Evolutionary conservation across 768 basidiomycete species (phyloP).

Genomic region (Pleurotus cornucopiae): DNA sequence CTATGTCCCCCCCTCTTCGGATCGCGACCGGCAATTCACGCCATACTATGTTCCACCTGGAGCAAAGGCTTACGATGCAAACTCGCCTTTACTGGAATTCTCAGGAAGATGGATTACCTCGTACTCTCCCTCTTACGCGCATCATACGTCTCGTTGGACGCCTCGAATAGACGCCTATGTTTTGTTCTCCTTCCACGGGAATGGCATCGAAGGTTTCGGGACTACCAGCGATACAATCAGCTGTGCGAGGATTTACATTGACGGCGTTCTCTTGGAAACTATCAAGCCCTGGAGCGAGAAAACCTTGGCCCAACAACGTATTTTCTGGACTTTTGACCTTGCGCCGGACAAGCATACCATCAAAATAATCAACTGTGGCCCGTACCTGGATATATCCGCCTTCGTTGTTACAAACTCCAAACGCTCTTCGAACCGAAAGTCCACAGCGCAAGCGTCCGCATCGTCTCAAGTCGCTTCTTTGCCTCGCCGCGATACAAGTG

Average conservation of each 20-base stretch:
- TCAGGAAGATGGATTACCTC: slow-evolving; percentile 55
- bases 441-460: background rate
- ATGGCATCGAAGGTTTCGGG: slow-evolving; percentile 79
- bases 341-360: slow-evolving; percentile 50
- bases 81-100: slow-evolving; percentile 63
- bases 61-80: slow-evolving; percentile 65
- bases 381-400: slow-evolving; percentile 55
- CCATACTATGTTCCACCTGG: slow-evolving; percentile 76
- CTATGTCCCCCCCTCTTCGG: slow-evolving; percentile 46
- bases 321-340: slow-evolving; percentile 60
- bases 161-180: slow-evolving; percentile 43
- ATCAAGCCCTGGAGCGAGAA: slow-evolving; percentile 42
- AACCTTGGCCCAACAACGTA: slow-evolving; percentile 51
- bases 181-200: slow-evolving; percentile 63
- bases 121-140: slow-evolving; percentile 47
- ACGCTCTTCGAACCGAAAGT: slow-evolving; percentile 1
- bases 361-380: slow-evolving; percentile 57
- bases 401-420: slow-evolving; percentile 50
- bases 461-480: slow-evolving; percentile 9
- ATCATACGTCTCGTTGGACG: slow-evolving; percentile 49
- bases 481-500: background rate
- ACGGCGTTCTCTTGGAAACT: slow-evolving; percentile 40
- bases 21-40: slow-evolving; percentile 41
- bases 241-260: slow-evolving; percentile 50
- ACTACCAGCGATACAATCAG: slow-evolving; percentile 52